These are phyloP conservation scores for Saturnispora saitoi DNA, from an alignment of 805 yeast species.

Conservation along the genomic window DNA sequence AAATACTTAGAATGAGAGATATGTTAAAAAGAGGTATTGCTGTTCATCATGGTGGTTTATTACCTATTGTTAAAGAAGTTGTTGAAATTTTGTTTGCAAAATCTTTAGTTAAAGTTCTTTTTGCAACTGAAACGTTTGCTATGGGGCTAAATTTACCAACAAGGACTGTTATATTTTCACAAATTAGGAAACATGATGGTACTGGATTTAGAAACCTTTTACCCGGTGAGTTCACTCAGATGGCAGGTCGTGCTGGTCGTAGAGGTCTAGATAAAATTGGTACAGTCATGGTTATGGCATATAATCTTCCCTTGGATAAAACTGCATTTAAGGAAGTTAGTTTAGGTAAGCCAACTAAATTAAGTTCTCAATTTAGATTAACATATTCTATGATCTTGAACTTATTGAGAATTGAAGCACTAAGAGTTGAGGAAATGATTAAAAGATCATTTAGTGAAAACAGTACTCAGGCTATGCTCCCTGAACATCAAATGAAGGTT, in stretches of 20 bases:
- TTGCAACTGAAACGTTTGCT: conserved; percentile 97
- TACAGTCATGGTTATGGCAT: conserved; percentile 88
- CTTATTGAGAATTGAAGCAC: conserved; percentile 83
- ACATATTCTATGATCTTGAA: conserved; percentile 95
- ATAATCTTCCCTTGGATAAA: conserved; percentile 51
- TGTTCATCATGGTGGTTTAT: conserved; percentile 93
- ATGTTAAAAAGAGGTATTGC: conserved; percentile 89
- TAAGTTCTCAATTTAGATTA: conserved; percentile 85
- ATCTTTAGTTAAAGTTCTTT: conserved; percentile 78
- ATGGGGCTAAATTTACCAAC: conserved; percentile 98
- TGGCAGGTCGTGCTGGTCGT: conserved; percentile 99
- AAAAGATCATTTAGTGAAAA: conserved; percentile 93
- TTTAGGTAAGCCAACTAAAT: conserved; percentile 82
- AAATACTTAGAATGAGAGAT: conserved; percentile 74
- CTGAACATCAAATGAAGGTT: conserved; percentile 71
- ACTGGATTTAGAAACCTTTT: conserved; percentile 66
- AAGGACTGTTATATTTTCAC: conserved; percentile 87
- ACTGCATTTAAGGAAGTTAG: conserved; percentile 68
- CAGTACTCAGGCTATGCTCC: conserved; percentile 71
- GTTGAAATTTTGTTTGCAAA: conserved; percentile 88
- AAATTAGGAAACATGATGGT: conserved; percentile 86
- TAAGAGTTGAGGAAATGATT: conserved; percentile 97
- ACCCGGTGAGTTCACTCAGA: conserved; percentile 97
- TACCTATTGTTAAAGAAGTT: conserved; percentile 87
- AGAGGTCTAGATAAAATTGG: conserved; percentile 92